A percentile compares a stretch with the other conserved stretches of the same genome.
Conservation (phyloP, 108 stramenopile species). For the Skeletonema grethae region DNA sequence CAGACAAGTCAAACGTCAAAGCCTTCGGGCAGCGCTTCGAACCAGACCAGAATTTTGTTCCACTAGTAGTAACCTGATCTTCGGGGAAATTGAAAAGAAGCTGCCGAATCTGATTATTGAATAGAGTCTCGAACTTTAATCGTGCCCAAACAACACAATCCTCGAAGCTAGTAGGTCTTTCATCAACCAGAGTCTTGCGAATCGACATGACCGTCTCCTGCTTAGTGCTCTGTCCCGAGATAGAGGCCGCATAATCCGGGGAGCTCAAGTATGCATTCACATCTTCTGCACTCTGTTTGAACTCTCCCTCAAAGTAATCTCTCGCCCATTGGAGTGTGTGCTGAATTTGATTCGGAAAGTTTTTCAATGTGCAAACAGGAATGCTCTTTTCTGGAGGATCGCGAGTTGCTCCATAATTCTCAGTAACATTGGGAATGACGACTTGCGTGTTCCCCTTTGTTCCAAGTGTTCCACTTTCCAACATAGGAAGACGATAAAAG, state of each 20-base stretch:
- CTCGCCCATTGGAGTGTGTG: conserved; percentile 99
- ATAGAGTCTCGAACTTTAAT: conserved; percentile 92
- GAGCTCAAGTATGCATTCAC: conserved; percentile 90
- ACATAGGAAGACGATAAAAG: conserved; percentile 96
- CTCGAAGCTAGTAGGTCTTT: conserved; percentile 87
- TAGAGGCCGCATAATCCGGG: conserved; percentile 73
- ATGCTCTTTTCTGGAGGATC: conserved; percentile 98
- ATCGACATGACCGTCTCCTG: conserved; percentile 87
- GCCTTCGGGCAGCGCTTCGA: conserved; percentile 95
- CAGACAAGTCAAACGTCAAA: conserved; percentile 80
- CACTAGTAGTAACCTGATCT: conserved; percentile 91
- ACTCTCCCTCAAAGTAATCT: conserved; percentile 98
- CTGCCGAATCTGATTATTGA: conserved; percentile 95
- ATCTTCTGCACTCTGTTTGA: conserved; percentile 95
- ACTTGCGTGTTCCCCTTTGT: conserved; percentile 98
- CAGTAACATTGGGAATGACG: conserved; percentile 96
- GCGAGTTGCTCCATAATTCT: conserved; percentile 97
- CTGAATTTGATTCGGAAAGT: conserved; percentile 99
- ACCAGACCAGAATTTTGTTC: conserved; percentile 95
- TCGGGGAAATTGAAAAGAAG: conserved; percentile 95
- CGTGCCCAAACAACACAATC: conserved; percentile 97
- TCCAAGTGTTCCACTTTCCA: conserved; percentile 98
- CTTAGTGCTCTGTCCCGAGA: conserved; percentile 90
- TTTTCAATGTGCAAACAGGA: conserved; percentile 99
- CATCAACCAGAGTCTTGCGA: conserved; percentile 80